Base-by-base conservation (phyloP, 163 green algal genomes). In the Scenedesmus sp. region DNA sequence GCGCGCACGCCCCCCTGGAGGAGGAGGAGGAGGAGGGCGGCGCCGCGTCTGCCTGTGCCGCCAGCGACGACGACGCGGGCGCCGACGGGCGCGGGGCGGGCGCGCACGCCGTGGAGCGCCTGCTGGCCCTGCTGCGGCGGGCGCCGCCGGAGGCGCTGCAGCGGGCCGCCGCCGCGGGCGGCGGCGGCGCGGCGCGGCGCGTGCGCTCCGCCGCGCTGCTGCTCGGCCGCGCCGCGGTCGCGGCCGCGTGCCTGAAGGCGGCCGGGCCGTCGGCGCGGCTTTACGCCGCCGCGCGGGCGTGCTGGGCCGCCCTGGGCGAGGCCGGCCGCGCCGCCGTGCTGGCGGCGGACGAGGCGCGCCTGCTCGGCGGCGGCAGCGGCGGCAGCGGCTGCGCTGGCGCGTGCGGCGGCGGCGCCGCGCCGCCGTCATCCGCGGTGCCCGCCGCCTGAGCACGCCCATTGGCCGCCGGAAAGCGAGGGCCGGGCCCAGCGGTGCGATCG, bases 241-340 rank as follows among this genome's bases (percentile, higher is more conserved):
- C 72, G 14, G 28, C 48, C 33, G 47, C 29, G 33, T 80, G 72
- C 36, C 39, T 80, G 22, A 80, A 80, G 72, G 4, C 36, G 7
- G 18, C 48, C 22, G 5, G 50, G 39, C 20, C 36, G 29, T 58
- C 72, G 36, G 44, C 31, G 60, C 10, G 45, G 45, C 47, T 72
- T 31, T 80, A 72, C 47, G 58, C 1, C 22, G 24, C 0, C 1
- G 72, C 72, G 44, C 18, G 45, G 45, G 9, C 22, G 6, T 60
- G 18, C 29, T 71, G 47, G 45, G 10, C 18, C 7, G 45, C 20
- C 7, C 28, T 54, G 0, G 58, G 72, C 2, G 60, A 72, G n/a
- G 48, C 18, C 7, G 29, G 45, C 29, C 20, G 60, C 10, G 72
- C 36, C 10, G 26, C 26, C 29, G 42, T 18, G 34, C 33, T 80